phyloP scores from a whole-genome alignment of 352 stramenopile genomes.

The Globisporangium alternatum region DNA sequence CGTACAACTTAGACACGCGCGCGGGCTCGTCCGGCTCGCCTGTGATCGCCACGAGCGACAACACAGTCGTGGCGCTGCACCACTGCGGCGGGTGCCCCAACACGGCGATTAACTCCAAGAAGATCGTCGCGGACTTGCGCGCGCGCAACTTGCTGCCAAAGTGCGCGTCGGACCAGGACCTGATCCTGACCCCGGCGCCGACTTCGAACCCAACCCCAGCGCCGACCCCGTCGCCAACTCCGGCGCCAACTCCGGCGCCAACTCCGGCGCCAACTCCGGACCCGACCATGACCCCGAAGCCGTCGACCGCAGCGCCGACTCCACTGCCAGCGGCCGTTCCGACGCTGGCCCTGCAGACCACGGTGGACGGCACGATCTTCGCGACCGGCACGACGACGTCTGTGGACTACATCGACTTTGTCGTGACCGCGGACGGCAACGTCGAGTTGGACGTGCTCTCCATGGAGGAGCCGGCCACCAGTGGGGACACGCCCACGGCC shows the following conservation, averaged over 20 bases:
- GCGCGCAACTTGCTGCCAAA: conserved; percentile 37
- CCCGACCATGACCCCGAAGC: conserved; percentile 14
- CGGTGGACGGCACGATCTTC: conserved; percentile 61
- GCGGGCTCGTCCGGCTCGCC: conserved; percentile 72
- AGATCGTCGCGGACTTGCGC: conserved; percentile 55
- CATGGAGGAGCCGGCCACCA: conserved; percentile 33
- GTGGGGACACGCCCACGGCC: not conserved
- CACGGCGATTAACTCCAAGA: conserved; percentile 65
- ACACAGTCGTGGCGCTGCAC: conserved; percentile 63
- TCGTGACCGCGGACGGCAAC: conserved; percentile 26
- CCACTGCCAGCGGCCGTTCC: conserved; percentile 7
- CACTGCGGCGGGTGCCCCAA: conserved; percentile 79
- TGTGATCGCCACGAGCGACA: conserved; percentile 52
- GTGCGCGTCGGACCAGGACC: conserved; percentile 29
- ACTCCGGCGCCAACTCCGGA: conserved; percentile 12
- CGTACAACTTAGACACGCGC: conserved; percentile 68
- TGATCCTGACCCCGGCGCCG: conserved; percentile 10
- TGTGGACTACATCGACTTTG: conserved; percentile 70
- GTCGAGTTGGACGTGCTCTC: conserved; percentile 69
- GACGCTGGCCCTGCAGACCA: conserved; percentile 23
- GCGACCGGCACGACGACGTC: conserved; percentile 48
- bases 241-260: conserved; percentile 14
- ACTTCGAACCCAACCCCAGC: conserved; percentile 18
- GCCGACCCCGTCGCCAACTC: conserved; percentile 16
- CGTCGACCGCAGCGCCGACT: conserved; percentile 18